Evolutionary conservation across 2,329 filamentous ascomycete species (phyloP).

Genomic region (Verticillium tricorpus): DNA sequence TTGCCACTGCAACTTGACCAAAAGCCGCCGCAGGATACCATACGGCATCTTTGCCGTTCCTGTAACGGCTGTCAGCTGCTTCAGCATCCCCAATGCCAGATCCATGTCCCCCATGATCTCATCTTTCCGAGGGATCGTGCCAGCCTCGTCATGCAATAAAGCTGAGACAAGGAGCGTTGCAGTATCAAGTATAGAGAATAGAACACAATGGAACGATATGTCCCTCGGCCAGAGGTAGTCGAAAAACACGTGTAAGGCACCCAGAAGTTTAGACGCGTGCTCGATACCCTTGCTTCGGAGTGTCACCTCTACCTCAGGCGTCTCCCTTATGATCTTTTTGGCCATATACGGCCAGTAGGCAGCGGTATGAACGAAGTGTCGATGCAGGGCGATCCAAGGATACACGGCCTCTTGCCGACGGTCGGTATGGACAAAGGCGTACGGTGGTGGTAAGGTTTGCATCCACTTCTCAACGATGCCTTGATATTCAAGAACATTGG

Average conservation of each 20-base stretch:
- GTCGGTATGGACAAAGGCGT: conserved; percentile 34
- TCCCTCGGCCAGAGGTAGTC: conserved; percentile 38
- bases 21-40: neutral
- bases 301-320: conserved; percentile 25
- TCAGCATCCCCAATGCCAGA: neutral
- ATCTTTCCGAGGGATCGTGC: conserved; percentile 32
- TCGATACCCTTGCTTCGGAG: conserved; percentile 38
- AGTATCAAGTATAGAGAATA: conserved; percentile 48
- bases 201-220: conserved; percentile 42
- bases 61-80: neutral
- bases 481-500: conserved; percentile 27
- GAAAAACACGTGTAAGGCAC: conserved; percentile 34
- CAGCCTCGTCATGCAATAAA: conserved; percentile 42
- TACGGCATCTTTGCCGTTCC: neutral
- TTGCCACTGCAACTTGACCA: neutral
- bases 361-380: conserved; percentile 38
- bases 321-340: conserved; percentile 21
- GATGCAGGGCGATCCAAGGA: conserved; percentile 40
- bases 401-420: conserved; percentile 32
- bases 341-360: conserved; percentile 42
- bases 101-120: conserved; percentile 21
- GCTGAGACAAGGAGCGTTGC: conserved; percentile 46
- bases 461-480: conserved; percentile 36
- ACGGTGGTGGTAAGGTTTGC: conserved; percentile 34
- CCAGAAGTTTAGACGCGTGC: conserved; percentile 37